Evolutionary conservation across 495 filamentous ascomycete genomes (phyloP), one percentile per base, ranked within the genome.

Genomic region (Pseudoneurospora amorphoporcata): DNA sequence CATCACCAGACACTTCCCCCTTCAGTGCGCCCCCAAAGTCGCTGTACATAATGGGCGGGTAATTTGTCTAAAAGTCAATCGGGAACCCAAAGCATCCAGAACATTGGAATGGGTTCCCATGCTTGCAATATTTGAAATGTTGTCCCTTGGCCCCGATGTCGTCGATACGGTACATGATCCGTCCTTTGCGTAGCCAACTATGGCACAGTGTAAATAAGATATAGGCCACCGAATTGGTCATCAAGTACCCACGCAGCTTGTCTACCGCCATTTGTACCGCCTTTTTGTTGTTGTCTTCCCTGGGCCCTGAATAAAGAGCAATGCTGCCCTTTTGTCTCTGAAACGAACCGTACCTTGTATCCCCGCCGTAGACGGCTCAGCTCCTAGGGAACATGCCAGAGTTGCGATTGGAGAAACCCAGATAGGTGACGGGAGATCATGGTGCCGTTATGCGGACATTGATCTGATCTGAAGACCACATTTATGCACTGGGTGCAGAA

Each of bases 1-100:
- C 43, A 71, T 68, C 53, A 71, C 53, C 70, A 45, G 53, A 43
- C 39, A n/a, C 43, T 73, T 45, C 42, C 69, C 23, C 29, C 42
- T 40, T 53, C 45, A 1, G 45, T 19, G n/a, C 45, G 5, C 19
- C 45, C 43, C 45, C 19, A 53, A 53, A 53, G 45, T 53, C 45
- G 19, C 45, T 53, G 45, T 23, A 23, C 23, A 23, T 23, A 53
- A 53, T 53, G 45, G 45, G 45, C 19, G 45, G 19, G 23, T 53
- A 53, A 53, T 53, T 53, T 23, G 45, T 53, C 35, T 53, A 3
- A 53, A 53, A 23, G 47, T 58, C 53, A 17, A 37, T 65, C 53
- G 29, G 7, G 53, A 35, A 65, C 14, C 7, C 29, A 17, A 16
- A 17, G 53, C 14, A 29, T 65, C 29, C 53, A 17, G 53, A 35